Percentiles rank a stretch among this genome's conserved stretches.
phyloP scores from a whole-genome alignment of 2,329 filamentous ascomycete species.

The Colletotrichum gigasporum region DNA sequence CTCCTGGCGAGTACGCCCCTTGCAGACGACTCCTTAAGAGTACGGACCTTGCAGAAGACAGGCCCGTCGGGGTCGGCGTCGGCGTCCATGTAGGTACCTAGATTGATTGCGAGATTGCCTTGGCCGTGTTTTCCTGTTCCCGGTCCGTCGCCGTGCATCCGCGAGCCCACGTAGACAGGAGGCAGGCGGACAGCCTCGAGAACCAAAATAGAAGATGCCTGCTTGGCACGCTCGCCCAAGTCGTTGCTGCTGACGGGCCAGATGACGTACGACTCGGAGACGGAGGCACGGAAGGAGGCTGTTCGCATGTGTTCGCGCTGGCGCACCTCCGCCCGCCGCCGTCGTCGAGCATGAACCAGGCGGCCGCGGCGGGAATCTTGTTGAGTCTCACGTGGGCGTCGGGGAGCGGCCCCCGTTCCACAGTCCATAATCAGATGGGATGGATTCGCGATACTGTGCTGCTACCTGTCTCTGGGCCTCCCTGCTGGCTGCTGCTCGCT shows the following conservation, averaged over 20 bases:
- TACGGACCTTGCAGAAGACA: slow-evolving; percentile 23
- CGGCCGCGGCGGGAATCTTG: slow-evolving; percentile 23
- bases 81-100: neutral
- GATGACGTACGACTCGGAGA: slow-evolving; percentile 29
- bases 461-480: neutral
- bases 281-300: slow-evolving; percentile 2
- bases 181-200: neutral
- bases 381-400: slow-evolving; percentile 28
- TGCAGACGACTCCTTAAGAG: slow-evolving; percentile 11
- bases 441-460: slow-evolving; percentile 27
- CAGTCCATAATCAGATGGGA: slow-evolving; percentile 18
- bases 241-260: slow-evolving; percentile 18
- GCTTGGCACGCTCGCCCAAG: slow-evolving; percentile 18
- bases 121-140: neutral
- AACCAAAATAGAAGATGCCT: slow-evolving; percentile 27
- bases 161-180: neutral
- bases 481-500: neutral
- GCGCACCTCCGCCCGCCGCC: slow-evolving; percentile 21
- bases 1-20: slow-evolving; percentile 5
- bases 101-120: slow-evolving; percentile 9
- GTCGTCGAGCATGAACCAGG: slow-evolving; percentile 19
- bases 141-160: neutral
- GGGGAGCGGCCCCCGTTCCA: slow-evolving; percentile 22
- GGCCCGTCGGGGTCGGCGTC: slow-evolving; percentile 1
- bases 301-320: slow-evolving; percentile 14